Percentiles rank a stretch among this genome's conserved stretches.
phyloP scores from a whole-genome alignment of 2,329 filamentous ascomycete genomes.

The Podosphaera xanthii region DNA sequence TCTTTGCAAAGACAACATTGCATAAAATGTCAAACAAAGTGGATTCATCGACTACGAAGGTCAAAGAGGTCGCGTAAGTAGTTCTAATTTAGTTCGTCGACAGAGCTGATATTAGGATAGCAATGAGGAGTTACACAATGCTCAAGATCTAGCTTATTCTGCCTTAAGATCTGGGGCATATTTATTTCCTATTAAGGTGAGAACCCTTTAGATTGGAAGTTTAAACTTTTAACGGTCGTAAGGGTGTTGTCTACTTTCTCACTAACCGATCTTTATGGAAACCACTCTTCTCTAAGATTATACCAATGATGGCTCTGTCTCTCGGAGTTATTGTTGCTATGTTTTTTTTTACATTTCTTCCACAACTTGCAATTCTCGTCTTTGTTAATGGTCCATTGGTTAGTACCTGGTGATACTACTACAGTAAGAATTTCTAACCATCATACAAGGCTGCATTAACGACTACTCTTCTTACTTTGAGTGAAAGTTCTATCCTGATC shows the following conservation, averaged over 20 bases:
- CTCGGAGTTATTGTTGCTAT: constrained; percentile 51
- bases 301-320: constrained; percentile 45
- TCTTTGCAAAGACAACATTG: not conserved
- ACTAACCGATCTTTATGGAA: constrained; percentile 33
- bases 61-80: constrained; percentile 17
- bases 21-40: constrained; percentile 10
- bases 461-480: constrained; percentile 43
- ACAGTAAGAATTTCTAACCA: not conserved
- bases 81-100: not conserved
- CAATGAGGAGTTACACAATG: constrained; percentile 47
- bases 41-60: constrained; percentile 13
- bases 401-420: not conserved
- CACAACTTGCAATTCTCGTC: constrained; percentile 61
- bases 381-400: constrained; percentile 61
- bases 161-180: constrained; percentile 59
- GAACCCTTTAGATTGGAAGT: not conserved
- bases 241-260: constrained; percentile 37
- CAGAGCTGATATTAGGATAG: constrained; percentile 17
- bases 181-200: constrained; percentile 58
- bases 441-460: constrained; percentile 35
- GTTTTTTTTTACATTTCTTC: constrained; percentile 73
- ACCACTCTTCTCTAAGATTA: constrained; percentile 30
- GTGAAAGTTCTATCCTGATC: constrained; percentile 35
- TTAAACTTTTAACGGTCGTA: not conserved
- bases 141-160: constrained; percentile 38